phyloP scores from a whole-genome alignment of 2,329 filamentous ascomycete species.

The Fusarium miscanthi region DNA sequence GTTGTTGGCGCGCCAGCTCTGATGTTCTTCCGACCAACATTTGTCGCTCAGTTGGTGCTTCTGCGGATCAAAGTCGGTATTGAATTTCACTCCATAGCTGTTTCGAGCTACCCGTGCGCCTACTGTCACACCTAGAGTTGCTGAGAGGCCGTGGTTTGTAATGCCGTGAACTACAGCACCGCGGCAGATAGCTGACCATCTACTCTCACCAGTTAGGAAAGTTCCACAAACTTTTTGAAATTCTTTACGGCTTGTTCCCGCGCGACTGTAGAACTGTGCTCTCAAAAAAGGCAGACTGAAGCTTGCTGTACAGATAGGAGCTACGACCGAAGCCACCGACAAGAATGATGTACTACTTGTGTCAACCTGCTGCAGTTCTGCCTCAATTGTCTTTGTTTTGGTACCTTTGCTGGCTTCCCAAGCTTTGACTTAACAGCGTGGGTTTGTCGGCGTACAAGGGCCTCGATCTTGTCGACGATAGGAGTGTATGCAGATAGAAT shows the following conservation, averaged over 20 bases:
- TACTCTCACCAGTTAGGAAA: background rate
- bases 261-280: conserved; percentile 47
- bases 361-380: background rate
- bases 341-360: conserved; percentile 50
- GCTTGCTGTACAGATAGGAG: conserved; percentile 41
- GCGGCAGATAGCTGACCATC: conserved; percentile 52
- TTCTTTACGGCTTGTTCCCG: conserved; percentile 50
- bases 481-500: conserved; percentile 42
- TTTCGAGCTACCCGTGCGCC: conserved; percentile 42
- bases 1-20: background rate
- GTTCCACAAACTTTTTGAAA: background rate
- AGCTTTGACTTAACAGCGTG: conserved; percentile 28
- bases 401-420: conserved; percentile 42
- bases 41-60: conserved; percentile 22
- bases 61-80: rapidly evolving
- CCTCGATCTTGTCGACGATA: conserved; percentile 27
- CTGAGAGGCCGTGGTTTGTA: background rate
- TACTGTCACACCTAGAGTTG: conserved; percentile 11
- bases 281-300: conserved; percentile 7
- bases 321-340: conserved; percentile 54
- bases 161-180: conserved; percentile 49
- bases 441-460: conserved; percentile 44
- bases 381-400: rapidly evolving
- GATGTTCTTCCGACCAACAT: background rate
- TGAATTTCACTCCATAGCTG: conserved; percentile 41